Evolutionary conservation across 2,329 filamentous ascomycete genomes (phyloP), one percentile per base, ranked within the genome.

Genomic region (Allantophomopsis cytisporea): DNA sequence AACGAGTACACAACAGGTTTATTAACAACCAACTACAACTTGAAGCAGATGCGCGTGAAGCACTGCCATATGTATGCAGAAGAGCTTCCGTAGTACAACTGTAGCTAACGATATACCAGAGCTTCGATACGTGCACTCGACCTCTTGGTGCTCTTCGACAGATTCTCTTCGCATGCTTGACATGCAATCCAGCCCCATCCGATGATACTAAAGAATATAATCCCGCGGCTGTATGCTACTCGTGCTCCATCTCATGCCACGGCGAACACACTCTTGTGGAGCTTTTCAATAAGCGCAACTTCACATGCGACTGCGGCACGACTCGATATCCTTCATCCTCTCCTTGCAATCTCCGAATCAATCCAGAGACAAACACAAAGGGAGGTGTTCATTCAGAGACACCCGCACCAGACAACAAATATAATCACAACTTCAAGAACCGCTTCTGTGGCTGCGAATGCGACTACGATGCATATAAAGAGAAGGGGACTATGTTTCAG

Each of bases 401-500:
- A 46, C 73, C 87, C 5, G 69, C 77, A 13, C 64, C 66, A 32
- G 76, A 69, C 47, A 96, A 98, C 64, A 80, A 73, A 50, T 98
- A 98, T 65, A 94, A 95, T 54, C 83, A 95, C 44, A 98, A 98
- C 64, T 98, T 94, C 53, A 72, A 76, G 49, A 96, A 96, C 53
- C 74, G 71, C 35, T 98, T 98, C 62, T 98, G 91, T 57, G 84
- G 82, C 2, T 98, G 91, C 54, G 74, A 74, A 21, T 81, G 88
- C 52, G 76, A 88, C 43, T 98, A 98, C 55, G 83, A 95, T 55
- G 77, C 89, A 0, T 74, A 89, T 36, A 70, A 83, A 55, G 87
- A 98, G 57, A 93, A 89, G 50, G 89, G 89, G 0, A 96, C 88
- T 31, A 98, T 98, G 91, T 98, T 93, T 50, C 91, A 98, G 59